phyloP scores from a whole-genome alignment of 2,329 filamentous ascomycete genomes.

The Penicillium corylophilum region DNA sequence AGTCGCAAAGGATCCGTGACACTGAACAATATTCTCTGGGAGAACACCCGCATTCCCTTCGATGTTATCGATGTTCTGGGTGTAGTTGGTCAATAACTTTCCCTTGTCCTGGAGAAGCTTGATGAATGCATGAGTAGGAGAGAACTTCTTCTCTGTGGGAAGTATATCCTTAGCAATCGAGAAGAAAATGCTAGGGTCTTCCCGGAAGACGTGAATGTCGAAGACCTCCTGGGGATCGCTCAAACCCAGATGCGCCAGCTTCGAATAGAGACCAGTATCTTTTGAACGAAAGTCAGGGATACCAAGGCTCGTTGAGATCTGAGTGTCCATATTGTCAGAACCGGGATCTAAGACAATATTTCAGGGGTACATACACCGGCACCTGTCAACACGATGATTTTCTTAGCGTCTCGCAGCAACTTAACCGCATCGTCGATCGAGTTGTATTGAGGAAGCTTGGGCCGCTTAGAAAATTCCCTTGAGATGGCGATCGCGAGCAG shows the following conservation, averaged over 20 bases:
- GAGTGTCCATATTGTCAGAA: neutral
- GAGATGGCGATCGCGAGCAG: slow-evolving; percentile 75
- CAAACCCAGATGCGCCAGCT: slow-evolving; percentile 73
- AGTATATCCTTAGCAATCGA: slow-evolving; percentile 87
- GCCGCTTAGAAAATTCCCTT: slow-evolving; percentile 76
- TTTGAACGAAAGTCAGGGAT: slow-evolving; percentile 97
- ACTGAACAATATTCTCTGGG: slow-evolving; percentile 83
- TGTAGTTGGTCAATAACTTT: slow-evolving; percentile 94
- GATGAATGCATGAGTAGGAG: slow-evolving; percentile 93
- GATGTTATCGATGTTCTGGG: slow-evolving; percentile 97
- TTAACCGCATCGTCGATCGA: slow-evolving; percentile 81
- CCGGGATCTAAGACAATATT: neutral
- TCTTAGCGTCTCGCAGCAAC: slow-evolving; percentile 70
- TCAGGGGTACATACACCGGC: slow-evolving; percentile 60
- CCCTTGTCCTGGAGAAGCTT: slow-evolving; percentile 80
- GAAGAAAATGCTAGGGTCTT: slow-evolving; percentile 89
- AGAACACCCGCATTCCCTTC: slow-evolving; percentile 82
- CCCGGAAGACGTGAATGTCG: slow-evolving; percentile 80
- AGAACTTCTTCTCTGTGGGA: slow-evolving; percentile 74
- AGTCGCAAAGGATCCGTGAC: slow-evolving; percentile 92
- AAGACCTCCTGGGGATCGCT: slow-evolving; percentile 93
- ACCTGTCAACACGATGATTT: slow-evolving; percentile 91
- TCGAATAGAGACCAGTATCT: slow-evolving; percentile 85
- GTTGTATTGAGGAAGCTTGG: slow-evolving; percentile 78
- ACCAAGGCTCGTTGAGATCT: slow-evolving; percentile 90